These are phyloP conservation scores for Lentinula sp. DNA, from an alignment of 768 basidiomycete genomes.

Conservation along the genomic window DNA sequence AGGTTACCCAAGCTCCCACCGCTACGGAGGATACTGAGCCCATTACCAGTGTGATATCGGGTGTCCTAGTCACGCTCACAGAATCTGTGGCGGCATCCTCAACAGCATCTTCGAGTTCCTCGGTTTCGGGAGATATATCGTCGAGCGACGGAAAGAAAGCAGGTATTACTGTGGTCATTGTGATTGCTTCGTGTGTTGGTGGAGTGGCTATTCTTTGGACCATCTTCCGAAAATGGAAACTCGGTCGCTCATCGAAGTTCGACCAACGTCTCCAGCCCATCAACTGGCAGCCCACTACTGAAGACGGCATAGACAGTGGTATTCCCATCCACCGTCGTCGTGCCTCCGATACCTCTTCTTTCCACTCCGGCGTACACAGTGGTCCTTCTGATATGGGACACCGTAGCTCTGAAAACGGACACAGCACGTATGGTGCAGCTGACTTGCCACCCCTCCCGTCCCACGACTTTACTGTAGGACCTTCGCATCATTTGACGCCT, in stretches of 20 bases:
- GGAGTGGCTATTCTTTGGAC: constrained; percentile 78
- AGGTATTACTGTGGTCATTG: constrained; percentile 60
- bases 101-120: constrained; percentile 19
- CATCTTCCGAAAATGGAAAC: constrained; percentile 55
- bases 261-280: constrained; percentile 84
- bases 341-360: constrained; percentile 60
- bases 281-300: constrained; percentile 65
- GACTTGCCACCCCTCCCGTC: constrained; percentile 48
- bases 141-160: constrained; percentile 27
- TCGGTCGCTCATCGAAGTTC: constrained; percentile 73
- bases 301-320: constrained; percentile 28
- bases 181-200: constrained; percentile 62
- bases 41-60: constrained; percentile 11
- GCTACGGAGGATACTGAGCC: not conserved
- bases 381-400: constrained; percentile 13
- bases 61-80: constrained; percentile 13
- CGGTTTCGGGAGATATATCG: constrained; percentile 19
- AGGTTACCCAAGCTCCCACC: not conserved
- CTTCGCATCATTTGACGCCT: constrained; percentile 46
- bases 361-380: constrained; percentile 50
- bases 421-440: constrained; percentile 19
- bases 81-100: constrained; percentile 19
- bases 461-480: constrained; percentile 72
- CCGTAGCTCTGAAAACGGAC: constrained; percentile 23
- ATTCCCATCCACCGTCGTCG: constrained; percentile 46